Base-by-base conservation (phyloP, 2,329 filamentous ascomycete species). In the Onygena corvina region DNA sequence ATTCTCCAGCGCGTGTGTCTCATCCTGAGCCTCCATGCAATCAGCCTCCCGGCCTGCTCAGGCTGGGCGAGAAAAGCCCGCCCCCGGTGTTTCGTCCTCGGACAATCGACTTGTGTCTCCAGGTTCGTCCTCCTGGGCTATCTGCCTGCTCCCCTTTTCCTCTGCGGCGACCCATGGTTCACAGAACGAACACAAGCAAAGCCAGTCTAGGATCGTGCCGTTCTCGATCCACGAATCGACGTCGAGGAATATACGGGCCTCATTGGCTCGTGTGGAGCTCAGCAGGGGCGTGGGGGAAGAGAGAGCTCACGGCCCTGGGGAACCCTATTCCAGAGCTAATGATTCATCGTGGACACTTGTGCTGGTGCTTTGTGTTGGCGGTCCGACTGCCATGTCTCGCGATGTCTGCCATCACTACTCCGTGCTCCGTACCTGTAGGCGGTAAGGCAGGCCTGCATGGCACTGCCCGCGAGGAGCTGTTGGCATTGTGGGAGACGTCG, bases 171-270 rank as follows among this genome's bases (percentile, higher is more conserved):
- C 9, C 21, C 20, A 14, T 27, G 21, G 38, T n/a, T 12, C 12
- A 12, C 20, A 23, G 21, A 42, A 29, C 5, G 38, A 42, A 42
- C 38, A 21, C 27, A 42, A 42, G n/a, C n/a, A n/a, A n/a, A n/a
- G 38, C 38, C 38, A 11, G 36, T n/a, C 18, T 8, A 42, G 38
- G 38, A 42, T 42, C 38, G 38, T 42, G 38, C 38, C 38, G 38
- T 25, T 42, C 38, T 42, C 38, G 38, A 42, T 42, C 38, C 38
- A 42, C 38, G 38, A 42, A 42, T 42, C 38, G 38, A 42, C 38
- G 16, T 42, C 21, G 21, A 42, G 38, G 38, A 23, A 42, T 42
- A 23, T 42, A 14, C 38, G 38, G 27, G 38, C 38, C 38, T 42
- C 25, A 42, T 27, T 42, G 38, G 38, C 38, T 42, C 14, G 1